Evolutionary conservation across 257 asterid genomes (phyloP).

Genomic region (Misopates orontium): DNA sequence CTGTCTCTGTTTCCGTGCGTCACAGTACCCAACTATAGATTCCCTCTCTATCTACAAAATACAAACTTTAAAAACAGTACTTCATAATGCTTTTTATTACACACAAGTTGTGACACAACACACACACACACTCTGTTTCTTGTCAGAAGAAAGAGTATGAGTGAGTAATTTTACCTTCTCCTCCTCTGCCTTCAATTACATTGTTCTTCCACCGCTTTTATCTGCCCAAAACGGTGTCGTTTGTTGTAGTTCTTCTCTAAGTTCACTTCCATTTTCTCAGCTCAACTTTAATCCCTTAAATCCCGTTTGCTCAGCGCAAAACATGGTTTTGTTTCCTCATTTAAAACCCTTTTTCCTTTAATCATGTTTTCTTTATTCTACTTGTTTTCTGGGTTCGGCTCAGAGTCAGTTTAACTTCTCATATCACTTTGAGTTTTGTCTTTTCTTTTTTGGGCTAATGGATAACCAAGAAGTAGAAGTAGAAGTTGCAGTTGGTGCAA

Average conservation of each 20-base stretch:
- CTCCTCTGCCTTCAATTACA: too few species aligned
- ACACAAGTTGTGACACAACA: too few species aligned
- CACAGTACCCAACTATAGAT: constrained; percentile 37
- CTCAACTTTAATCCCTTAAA: too few species aligned
- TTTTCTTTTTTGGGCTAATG: constrained; percentile 14
- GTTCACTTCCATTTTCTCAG: constrained; percentile 24
- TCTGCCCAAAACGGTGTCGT: constrained; percentile 8
- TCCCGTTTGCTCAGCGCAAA: constrained; percentile 40
- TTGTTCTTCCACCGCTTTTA: neutral
- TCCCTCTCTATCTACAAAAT: constrained; percentile 29
- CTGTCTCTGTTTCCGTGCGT: constrained; percentile 37
- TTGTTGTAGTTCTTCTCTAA: neutral
- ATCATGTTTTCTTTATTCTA: constrained; percentile 27
- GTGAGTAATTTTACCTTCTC: too few species aligned
- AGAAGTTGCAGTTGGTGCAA: constrained; percentile 45
- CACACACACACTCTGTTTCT: constrained; percentile 28
- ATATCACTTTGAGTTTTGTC: constrained; percentile 28
- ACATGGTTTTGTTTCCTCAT: constrained; percentile 39
- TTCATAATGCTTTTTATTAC: neutral
- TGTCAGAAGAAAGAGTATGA: constrained; percentile 37
- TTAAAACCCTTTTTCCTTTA: constrained; percentile 23
- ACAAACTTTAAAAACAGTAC: neutral
- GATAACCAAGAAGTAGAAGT: constrained; percentile 36
- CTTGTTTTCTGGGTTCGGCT: neutral
- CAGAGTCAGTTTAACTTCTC: constrained; percentile 25